phyloP scores from a whole-genome alignment of 2,329 filamentous ascomycete species.

The Aspergillus alliaceus region DNA sequence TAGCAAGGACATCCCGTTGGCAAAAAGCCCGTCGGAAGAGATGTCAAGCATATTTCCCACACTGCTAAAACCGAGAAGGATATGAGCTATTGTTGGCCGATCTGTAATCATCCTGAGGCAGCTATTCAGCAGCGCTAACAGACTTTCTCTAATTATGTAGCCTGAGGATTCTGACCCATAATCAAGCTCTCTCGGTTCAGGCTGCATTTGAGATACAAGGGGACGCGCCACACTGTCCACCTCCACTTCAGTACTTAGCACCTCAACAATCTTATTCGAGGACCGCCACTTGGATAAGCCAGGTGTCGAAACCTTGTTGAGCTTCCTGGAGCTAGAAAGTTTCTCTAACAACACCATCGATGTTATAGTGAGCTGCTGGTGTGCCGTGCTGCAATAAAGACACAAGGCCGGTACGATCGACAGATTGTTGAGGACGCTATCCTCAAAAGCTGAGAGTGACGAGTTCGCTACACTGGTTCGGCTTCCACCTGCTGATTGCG shows the following conservation, averaged over 20 bases:
- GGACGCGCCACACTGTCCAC: conserved; percentile 75
- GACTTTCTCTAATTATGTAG: conserved; percentile 78
- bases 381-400: conserved; percentile 80
- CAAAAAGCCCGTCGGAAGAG: conserved; percentile 68
- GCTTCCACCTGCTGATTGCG: conserved; percentile 60
- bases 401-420: conserved; percentile 78
- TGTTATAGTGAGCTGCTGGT: conserved; percentile 75
- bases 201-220: conserved; percentile 67
- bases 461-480: conserved; percentile 67
- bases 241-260: conserved; percentile 79
- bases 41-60: conserved; percentile 69
- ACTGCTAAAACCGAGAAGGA: conserved; percentile 84
- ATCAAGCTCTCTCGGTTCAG: conserved; percentile 69
- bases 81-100: conserved; percentile 83
- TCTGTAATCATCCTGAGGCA: conserved; percentile 74
- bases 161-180: conserved; percentile 67
- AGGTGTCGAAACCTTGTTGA: conserved; percentile 68
- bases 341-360: conserved; percentile 82
- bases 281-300: conserved; percentile 63
- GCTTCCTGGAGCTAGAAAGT: conserved; percentile 78
- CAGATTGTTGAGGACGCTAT: conserved; percentile 80
- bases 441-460: conserved; percentile 85
- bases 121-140: conserved; percentile 81
- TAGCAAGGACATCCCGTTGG: conserved; percentile 72
- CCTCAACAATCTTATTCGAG: conserved; percentile 81